Conservation (phyloP, 2,329 filamentous ascomycete species). For the Calonectria henricotiae region DNA sequence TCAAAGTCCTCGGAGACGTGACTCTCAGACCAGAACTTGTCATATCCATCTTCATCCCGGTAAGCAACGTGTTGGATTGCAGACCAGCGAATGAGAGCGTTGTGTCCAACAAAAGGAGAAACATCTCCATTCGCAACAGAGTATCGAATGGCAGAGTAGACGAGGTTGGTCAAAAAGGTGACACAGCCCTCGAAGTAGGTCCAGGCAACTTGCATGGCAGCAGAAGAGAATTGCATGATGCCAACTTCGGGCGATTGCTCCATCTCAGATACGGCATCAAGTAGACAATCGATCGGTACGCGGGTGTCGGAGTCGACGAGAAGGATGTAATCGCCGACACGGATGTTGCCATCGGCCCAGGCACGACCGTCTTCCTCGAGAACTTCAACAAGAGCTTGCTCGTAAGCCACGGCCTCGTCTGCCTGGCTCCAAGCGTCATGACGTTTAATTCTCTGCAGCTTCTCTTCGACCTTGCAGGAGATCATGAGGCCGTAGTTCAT, state of each 20-base stretch:
- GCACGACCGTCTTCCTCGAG: slow-evolving; percentile 79
- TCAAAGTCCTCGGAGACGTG: slow-evolving; percentile 89
- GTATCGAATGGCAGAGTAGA: slow-evolving; percentile 84
- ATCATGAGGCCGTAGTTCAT: slow-evolving; percentile 82
- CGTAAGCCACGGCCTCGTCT: slow-evolving; percentile 79
- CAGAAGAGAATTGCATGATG: slow-evolving; percentile 84
- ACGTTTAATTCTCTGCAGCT: slow-evolving; percentile 72
- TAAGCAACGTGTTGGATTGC: slow-evolving; percentile 83
- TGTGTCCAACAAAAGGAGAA: slow-evolving; percentile 86
- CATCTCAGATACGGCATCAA: slow-evolving; percentile 88
- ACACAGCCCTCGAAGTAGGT: slow-evolving; percentile 82
- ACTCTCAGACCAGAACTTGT: slow-evolving; percentile 87
- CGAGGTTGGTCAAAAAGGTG: slow-evolving; percentile 81
- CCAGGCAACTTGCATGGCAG: slow-evolving; percentile 84
- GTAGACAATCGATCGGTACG: slow-evolving; percentile 82
- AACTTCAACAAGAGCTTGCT: slow-evolving; percentile 76
- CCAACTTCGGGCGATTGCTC: slow-evolving; percentile 84
- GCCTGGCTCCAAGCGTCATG: slow-evolving; percentile 77
- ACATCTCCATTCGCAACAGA: slow-evolving; percentile 85
- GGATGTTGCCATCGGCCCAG: slow-evolving; percentile 89
- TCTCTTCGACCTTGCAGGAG: slow-evolving; percentile 80
- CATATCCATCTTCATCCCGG: slow-evolving; percentile 78
- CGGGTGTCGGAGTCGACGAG: slow-evolving; percentile 86
- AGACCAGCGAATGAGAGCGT: slow-evolving; percentile 82
- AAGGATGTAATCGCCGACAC: slow-evolving; percentile 85